Base-by-base conservation (phyloP, 2,329 filamentous ascomycete species). In the Pseudocercospora eumusae region DNA sequence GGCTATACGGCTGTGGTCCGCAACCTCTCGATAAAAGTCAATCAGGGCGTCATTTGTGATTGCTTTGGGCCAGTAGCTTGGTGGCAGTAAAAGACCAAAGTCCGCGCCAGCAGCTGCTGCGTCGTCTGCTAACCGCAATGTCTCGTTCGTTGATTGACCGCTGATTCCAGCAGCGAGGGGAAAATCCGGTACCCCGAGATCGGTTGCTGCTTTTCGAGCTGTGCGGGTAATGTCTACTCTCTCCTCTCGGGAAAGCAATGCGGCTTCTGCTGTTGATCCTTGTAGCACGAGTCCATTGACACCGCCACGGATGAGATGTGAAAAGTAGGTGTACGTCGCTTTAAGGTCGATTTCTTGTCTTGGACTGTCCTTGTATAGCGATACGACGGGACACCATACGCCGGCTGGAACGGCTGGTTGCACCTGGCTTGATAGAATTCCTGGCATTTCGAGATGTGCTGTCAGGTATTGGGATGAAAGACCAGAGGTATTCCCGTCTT, bases 191-290 rank as follows among this genome's bases (percentile, higher is more conserved):
- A 75, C 67, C 1, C 71, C 65, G 0, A 75, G 64, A 57, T 79
- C 77, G 23, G 69, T 68, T 2, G 79, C 75, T 0, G 79, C 77
- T 8, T 73, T 71, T 11, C 71, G 69, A 0, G 78, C 78, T 15
- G 71, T 78, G 9, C 71, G 65, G 13, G 82, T 68, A n/a, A 83
- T 74, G 7, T 75, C 70, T 18, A 72, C 73, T 5, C 80, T 75
- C 69, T 81, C 79, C 15, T 74, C 73, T 2, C 72, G 64, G 0
- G 74, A 77, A 1, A 82, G 73, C 0, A 81, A 71, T 1, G 77
- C 77, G 9, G 80, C 74, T 62, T 82, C 81, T 31, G 78, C 81
- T 49, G 80, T 82, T 4, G 81, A 81, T 18, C 80, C 80, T 2
- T 78, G 74, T 23, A 80, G 77, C 0, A 82, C 80, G 0, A 82